phyloP scores from a whole-genome alignment of 805 yeast genomes.

The Metschnikowia anglica region DNA sequence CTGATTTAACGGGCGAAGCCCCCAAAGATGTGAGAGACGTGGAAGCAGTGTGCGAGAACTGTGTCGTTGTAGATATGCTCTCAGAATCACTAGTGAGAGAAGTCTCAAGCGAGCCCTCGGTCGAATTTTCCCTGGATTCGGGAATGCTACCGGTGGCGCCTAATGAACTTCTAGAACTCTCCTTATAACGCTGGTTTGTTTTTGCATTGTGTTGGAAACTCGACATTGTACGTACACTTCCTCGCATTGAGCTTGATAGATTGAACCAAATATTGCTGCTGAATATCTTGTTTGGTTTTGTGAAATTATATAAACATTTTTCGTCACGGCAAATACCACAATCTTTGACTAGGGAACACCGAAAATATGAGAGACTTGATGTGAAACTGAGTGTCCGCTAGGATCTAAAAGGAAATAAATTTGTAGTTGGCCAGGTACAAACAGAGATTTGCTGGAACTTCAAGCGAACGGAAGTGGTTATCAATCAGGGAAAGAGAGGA shows the following conservation, averaged over 20 bases:
- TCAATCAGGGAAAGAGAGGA: neutral
- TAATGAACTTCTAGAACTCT: neutral
- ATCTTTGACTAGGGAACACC: too few relatives aligned
- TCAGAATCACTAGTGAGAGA: neutral
- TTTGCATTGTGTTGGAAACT: neutral
- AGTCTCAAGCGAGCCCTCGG: constrained; percentile 1
- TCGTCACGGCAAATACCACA: too few relatives aligned
- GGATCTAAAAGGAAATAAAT: too few relatives aligned
- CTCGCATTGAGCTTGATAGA: neutral
- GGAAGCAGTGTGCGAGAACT: neutral
- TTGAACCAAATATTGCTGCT: too few relatives aligned
- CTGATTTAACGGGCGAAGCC: neutral
- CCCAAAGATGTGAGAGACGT: constrained; percentile 1
- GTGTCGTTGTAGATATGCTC: neutral
- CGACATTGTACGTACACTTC: neutral
- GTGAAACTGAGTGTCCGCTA: too few relatives aligned
- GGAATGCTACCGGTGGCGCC: neutral
- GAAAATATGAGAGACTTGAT: too few relatives aligned
- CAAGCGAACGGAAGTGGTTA: too few relatives aligned
- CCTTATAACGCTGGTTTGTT: neutral
- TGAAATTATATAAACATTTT: too few relatives aligned
- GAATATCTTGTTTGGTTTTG: too few relatives aligned
- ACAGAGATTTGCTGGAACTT: too few relatives aligned
- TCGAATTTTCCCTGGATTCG: neutral
- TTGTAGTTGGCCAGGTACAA: too few relatives aligned